Evolutionary conservation across 108 stramenopile genomes (phyloP), one percentile per base, ranked within the genome.

Genomic region (Thalassiosira profunda): DNA sequence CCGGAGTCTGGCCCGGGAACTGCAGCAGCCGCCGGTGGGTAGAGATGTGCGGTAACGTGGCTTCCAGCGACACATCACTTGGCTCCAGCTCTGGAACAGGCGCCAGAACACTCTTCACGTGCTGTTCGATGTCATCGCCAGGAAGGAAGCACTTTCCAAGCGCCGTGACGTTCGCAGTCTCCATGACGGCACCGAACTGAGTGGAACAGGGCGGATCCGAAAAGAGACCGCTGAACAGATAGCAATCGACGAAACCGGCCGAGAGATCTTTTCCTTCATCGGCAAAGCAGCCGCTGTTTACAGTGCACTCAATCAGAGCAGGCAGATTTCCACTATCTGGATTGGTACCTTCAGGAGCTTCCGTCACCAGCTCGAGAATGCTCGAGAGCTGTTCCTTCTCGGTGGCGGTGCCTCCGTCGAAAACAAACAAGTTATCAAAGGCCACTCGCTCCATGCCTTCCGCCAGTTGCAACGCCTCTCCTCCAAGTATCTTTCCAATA

Each of bases 111-210:
- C n/a, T n/a, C n/a, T n/a, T n/a, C n/a, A n/a, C n/a, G n/a, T n/a
- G n/a, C n/a, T n/a, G 35, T 3, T 36, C 45, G 37, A 2, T 36
- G 30, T 1, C 30, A 36, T 60, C 23, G 41, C 37, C 61, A 3
- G 44, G 54, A 45, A 11, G 43, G 33, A 74, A 74, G 44, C 74
- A 74, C 4, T 47, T 23, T 3, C 47, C 48, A 37, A 74, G 36
- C 28, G 2, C 11, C 14, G 38, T 74, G 7, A 11, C 9, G 40
- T 47, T 68, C 38, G 24, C 74, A 26, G 34, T 63, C 53, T 34
- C 54, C 41, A 74, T 40, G 21, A 67, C 29, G 10, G 41, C 45
- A 28, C 53, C 26, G 18, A 69, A 67, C 33, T 74, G 42, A 28
- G 59, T 17, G 18, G 21, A 34, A 29, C 74, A 74, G 29, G 53